phyloP scores from a whole-genome alignment of 768 basidiomycete genomes.

The Phylloporus arenicola region DNA sequence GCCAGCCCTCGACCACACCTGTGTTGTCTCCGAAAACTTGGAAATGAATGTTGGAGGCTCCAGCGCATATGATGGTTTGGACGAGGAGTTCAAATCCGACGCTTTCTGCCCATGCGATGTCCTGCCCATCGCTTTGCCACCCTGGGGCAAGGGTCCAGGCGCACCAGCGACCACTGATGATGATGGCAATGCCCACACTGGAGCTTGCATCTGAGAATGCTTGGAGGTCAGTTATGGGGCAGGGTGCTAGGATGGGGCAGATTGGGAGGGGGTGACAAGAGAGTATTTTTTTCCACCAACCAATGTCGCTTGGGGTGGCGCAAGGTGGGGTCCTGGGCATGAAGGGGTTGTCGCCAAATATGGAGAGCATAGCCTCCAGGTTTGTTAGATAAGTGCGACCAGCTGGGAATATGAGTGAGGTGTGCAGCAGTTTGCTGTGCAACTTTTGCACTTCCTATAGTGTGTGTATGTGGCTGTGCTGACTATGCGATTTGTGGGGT shows the following conservation, averaged over 20 bases:
- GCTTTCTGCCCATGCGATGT: slow-evolving; percentile 47
- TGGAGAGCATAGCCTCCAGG: background rate
- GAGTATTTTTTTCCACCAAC: background rate
- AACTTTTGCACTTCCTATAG: background rate
- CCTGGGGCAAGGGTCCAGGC: no score
- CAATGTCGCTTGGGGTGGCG: background rate
- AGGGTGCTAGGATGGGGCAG: no score
- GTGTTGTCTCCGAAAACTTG: slow-evolving; percentile 23
- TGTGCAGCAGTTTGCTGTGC: background rate
- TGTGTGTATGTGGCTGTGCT: slow-evolving; percentile 14
- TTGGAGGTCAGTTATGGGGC: background rate
- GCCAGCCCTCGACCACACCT: slow-evolving; percentile 36
- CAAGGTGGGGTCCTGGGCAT: slow-evolving; percentile 28
- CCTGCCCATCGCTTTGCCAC: slow-evolving; percentile 27
- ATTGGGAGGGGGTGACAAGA: slow-evolving; percentile 2
- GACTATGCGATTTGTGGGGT: slow-evolving; percentile 22
- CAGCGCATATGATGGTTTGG: background rate
- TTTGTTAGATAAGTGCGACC: background rate
- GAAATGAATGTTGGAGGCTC: background rate
- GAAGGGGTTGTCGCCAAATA: background rate
- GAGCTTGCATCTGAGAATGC: slow-evolving; percentile 19
- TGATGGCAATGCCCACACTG: slow-evolving; percentile 4
- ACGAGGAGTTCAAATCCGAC: slow-evolving; percentile 41
- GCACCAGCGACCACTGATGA: background rate
- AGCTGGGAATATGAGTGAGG: no score